Evolutionary conservation across 768 basidiomycete species (phyloP).

Genomic region (Suillus bovinus): DNA sequence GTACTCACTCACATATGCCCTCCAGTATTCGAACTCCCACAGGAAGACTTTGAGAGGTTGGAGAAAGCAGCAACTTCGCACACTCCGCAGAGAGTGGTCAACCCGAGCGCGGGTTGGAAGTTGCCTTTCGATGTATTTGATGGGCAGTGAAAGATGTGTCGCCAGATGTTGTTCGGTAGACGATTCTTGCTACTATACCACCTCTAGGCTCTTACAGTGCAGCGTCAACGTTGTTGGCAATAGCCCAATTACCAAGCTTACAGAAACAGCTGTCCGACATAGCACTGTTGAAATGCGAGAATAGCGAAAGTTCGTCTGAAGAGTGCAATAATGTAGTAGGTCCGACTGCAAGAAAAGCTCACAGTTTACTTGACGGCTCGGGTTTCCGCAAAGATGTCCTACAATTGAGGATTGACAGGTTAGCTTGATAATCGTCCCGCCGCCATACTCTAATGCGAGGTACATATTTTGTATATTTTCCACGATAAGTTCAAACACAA

Average conservation of each 20-base stretch:
- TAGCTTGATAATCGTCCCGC: not conserved
- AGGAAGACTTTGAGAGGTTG: constrained; percentile 41
- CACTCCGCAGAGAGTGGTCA: constrained; percentile 51
- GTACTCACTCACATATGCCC: not conserved
- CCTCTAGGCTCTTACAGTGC: not conserved
- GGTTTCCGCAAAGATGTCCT: not conserved
- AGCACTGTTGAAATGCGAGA: not conserved
- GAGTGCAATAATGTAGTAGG: not conserved
- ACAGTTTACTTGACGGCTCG: not conserved
- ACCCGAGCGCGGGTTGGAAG: constrained; percentile 63
- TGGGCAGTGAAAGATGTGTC: constrained; percentile 28
- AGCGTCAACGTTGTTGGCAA: not conserved
- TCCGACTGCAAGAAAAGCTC: not conserved
- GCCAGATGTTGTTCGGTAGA: not conserved
- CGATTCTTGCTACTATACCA: not conserved
- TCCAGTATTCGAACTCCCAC: constrained; percentile 35
- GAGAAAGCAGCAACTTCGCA: constrained; percentile 45
- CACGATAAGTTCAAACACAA: too few species aligned
- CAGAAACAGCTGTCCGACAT: not conserved
- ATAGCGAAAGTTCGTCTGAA: not conserved
- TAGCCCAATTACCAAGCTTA: not conserved
- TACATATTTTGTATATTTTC: too few species aligned
- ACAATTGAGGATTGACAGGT: not conserved
- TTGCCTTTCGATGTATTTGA: constrained; percentile 65
- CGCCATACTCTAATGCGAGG: too few species aligned